Percentiles rank a stretch among this genome's conserved stretches.
These are phyloP conservation scores for Takashimella tepidaria DNA, from an alignment of 1,284 basidiomycete species.

Conservation along the genomic window DNA sequence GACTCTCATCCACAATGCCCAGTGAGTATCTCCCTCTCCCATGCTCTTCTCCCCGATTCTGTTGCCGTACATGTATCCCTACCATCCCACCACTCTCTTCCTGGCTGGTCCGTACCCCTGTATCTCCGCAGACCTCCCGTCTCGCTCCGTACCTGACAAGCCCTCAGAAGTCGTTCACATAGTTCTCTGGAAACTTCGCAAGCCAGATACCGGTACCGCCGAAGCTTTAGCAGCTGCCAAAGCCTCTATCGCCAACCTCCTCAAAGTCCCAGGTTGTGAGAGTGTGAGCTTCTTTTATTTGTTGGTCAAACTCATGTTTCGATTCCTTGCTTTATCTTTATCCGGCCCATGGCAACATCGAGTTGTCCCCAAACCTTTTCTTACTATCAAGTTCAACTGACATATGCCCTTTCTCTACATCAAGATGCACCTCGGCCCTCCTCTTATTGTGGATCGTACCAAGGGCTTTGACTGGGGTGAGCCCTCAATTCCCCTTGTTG, in stretches of 20 bases:
- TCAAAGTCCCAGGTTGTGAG: conserved; percentile 36
- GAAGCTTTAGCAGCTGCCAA: conserved; percentile 25
- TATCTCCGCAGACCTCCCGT: too few species aligned
- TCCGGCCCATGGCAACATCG: too few species aligned
- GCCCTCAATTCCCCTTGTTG: conserved; percentile 2
- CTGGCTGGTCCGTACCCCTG: too few species aligned
- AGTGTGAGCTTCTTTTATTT: conserved; percentile 1
- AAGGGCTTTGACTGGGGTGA: conserved; percentile 45
- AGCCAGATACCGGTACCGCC: conserved; percentile 17
- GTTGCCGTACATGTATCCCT: too few species aligned
- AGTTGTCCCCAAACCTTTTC: too few species aligned
- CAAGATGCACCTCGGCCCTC: conserved; percentile 35
- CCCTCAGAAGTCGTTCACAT: conserved; percentile 45
- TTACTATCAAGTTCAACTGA: too few species aligned
- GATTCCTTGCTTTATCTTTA: too few species aligned
- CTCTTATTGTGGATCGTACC: conserved; percentile 39
- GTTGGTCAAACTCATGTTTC: neutral
- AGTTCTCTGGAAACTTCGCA: conserved; percentile 43
- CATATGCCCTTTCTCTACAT: too few species aligned
- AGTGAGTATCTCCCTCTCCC: conserved; percentile 9
- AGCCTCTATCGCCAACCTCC: conserved; percentile 29
- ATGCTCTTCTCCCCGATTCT: neutral
- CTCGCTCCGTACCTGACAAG: neutral
- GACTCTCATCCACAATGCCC: conserved; percentile 7
- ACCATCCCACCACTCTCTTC: too few species aligned